phyloP scores from a whole-genome alignment of 208 protist genomes.

The Acanthamoeba castellanii region DNA sequence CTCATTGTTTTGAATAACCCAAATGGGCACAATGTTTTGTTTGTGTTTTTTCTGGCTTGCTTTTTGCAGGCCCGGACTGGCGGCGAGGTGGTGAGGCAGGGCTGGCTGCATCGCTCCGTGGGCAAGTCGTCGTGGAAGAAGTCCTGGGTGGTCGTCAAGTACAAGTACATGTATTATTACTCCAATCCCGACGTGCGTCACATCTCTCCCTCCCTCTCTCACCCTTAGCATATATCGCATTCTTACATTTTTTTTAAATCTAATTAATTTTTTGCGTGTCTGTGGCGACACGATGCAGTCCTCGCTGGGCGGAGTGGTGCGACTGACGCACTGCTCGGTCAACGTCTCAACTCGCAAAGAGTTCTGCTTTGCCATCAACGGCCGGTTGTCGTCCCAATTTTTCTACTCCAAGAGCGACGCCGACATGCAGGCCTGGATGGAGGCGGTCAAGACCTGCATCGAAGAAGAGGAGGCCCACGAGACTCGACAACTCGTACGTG shows the following conservation, averaged over 20 bases:
- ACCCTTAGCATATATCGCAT: background rate
- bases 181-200: conserved; percentile 49
- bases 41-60: background rate
- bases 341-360: conserved; percentile 27
- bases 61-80: background rate
- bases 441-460: conserved; percentile 34
- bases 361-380: conserved; percentile 68
- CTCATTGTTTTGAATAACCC: background rate
- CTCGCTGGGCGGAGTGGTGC: conserved; percentile 33
- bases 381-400: conserved; percentile 55
- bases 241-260: background rate
- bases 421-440: conserved; percentile 24
- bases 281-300: background rate
- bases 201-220: background rate
- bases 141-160: conserved; percentile 65
- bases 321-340: conserved; percentile 67
- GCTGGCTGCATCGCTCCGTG: conserved; percentile 26
- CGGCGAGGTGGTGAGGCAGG: conserved; percentile 46
- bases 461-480: conserved; percentile 67
- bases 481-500: conserved; percentile 10
- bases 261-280: background rate
- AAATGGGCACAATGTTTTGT: background rate
- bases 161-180: conserved; percentile 65
- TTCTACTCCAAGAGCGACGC: conserved; percentile 26
- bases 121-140: conserved; percentile 52